Conservation (phyloP, 148 eudicot genomes). For the Amaranthus hypochondriacus region DNA sequence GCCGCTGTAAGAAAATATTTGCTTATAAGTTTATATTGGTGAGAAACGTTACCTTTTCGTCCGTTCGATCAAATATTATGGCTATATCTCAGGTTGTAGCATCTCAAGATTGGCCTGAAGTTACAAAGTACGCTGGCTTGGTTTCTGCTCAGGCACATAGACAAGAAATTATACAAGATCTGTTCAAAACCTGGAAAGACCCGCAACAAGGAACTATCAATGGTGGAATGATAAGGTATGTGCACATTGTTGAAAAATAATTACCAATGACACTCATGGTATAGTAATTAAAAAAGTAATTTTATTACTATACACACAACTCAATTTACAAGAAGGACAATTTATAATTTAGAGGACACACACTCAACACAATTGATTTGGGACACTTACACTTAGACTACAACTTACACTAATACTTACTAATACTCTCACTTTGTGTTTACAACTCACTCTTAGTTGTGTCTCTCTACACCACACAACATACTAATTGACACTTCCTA, state of each 20-base stretch:
- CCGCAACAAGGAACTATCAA: constrained; percentile 56
- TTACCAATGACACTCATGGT: too few relatives aligned
- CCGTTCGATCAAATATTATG: constrained; percentile 4
- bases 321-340: too few relatives aligned
- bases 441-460: too few relatives aligned
- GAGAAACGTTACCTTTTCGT: neutral
- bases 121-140: constrained; percentile 86
- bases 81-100: constrained; percentile 64
- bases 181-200: constrained; percentile 74
- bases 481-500: too few relatives aligned
- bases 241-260: neutral
- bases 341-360: too few relatives aligned
- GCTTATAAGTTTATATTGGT: neutral
- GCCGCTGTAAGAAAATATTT: constrained; percentile 57
- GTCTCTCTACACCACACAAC: too few relatives aligned
- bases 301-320: too few relatives aligned
- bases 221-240: constrained; percentile 88
- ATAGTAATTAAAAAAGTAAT: too few relatives aligned
- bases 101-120: constrained; percentile 95
- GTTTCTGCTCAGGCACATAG: constrained; percentile 89
- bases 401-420: too few relatives aligned
- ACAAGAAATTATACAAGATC: constrained; percentile 90
- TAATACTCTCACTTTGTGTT: too few relatives aligned
- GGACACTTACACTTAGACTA: too few relatives aligned
- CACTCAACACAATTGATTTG: too few relatives aligned